Conservation (phyloP, 768 basidiomycete species). For the Mycena pura region DNA sequence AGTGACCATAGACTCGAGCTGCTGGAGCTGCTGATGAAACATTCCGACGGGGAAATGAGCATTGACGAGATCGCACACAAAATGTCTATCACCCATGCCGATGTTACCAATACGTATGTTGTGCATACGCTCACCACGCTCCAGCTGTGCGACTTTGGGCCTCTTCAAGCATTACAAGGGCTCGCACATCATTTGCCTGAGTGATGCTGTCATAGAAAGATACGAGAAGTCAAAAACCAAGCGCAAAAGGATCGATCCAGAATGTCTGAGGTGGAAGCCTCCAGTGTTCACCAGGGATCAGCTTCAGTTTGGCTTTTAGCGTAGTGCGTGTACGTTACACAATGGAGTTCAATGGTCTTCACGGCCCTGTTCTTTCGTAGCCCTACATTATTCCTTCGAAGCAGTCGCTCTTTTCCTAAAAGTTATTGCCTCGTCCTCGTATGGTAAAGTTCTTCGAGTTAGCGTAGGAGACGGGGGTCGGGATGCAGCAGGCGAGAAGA, state of each 20-base stretch:
- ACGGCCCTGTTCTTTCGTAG: not conserved
- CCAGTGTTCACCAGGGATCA: slow-evolving; percentile 92
- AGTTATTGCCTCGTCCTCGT: slow-evolving; percentile 24
- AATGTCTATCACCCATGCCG: slow-evolving; percentile 93
- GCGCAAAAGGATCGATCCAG: slow-evolving; percentile 78
- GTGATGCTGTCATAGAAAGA: slow-evolving; percentile 89
- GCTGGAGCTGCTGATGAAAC: slow-evolving; percentile 85
- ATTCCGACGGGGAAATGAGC: slow-evolving; percentile 79
- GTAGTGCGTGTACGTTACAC: slow-evolving; percentile 9
- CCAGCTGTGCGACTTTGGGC: slow-evolving; percentile 90
- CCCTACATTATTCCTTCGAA: too few species aligned
- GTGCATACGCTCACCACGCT: slow-evolving; percentile 16
- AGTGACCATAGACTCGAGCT: slow-evolving; percentile 93
- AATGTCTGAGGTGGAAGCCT: slow-evolving; percentile 91
- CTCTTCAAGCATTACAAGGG: slow-evolving; percentile 97
- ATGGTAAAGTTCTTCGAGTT: slow-evolving; percentile 44
- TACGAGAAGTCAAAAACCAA: slow-evolving; percentile 86
- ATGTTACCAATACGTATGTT: slow-evolving; percentile 98
- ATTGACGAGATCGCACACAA: slow-evolving; percentile 97
- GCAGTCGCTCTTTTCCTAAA: slow-evolving; percentile 11
- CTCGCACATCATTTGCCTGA: slow-evolving; percentile 90
- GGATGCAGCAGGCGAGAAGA: slow-evolving; percentile 76
- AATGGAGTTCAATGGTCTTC: too few species aligned
- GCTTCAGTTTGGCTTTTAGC: slow-evolving; percentile 74
- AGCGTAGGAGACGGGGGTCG: slow-evolving; percentile 69